Evolutionary conservation across 2,329 filamentous ascomycete species (phyloP).

Genomic region (Endocalyx cinctus): DNA sequence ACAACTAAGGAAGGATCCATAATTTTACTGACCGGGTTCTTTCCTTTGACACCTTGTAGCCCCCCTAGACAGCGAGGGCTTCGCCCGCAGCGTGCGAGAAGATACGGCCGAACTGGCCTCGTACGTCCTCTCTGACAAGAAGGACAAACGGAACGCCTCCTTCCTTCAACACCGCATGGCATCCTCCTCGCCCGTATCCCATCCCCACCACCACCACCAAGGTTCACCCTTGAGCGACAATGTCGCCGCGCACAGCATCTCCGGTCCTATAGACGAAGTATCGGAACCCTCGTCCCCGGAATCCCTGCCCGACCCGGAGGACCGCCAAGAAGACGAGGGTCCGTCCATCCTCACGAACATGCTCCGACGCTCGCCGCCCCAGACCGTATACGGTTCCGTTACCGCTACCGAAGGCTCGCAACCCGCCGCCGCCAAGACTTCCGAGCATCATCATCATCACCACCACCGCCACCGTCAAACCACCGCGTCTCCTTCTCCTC

Average conservation of each 20-base stretch:
- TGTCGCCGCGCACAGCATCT: constrained; percentile 10
- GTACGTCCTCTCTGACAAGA: constrained; percentile 67
- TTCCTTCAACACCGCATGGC: constrained; percentile 40
- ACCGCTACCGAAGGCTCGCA: constrained; percentile 1
- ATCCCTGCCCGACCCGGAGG: no score
- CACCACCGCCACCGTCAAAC: no score
- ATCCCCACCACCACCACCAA: constrained; percentile 18
- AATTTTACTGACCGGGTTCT: neutral
- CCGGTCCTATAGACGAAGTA: constrained; percentile 24
- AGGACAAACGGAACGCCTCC: constrained; percentile 37
- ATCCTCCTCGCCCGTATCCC: constrained; percentile 28
- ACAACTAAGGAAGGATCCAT: no score
- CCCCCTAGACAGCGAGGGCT: constrained; percentile 64
- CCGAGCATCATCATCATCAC: no score
- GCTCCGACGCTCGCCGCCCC: constrained; percentile 44
- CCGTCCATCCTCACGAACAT: constrained; percentile 40
- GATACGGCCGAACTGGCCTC: constrained; percentile 84
- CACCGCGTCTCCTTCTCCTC: neutral
- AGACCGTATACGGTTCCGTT: constrained; percentile 19
- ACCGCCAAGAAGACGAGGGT: constrained; percentile 14
- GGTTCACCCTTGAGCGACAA: constrained; percentile 21
- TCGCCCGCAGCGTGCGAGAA: constrained; percentile 75
- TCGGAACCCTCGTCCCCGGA: constrained; percentile 24
- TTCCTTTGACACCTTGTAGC: constrained; percentile 28
- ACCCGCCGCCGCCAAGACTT: no score